These are phyloP conservation scores for Pythium sukuiense DNA, from an alignment of 352 stramenopile genomes.

Conservation along the genomic window DNA sequence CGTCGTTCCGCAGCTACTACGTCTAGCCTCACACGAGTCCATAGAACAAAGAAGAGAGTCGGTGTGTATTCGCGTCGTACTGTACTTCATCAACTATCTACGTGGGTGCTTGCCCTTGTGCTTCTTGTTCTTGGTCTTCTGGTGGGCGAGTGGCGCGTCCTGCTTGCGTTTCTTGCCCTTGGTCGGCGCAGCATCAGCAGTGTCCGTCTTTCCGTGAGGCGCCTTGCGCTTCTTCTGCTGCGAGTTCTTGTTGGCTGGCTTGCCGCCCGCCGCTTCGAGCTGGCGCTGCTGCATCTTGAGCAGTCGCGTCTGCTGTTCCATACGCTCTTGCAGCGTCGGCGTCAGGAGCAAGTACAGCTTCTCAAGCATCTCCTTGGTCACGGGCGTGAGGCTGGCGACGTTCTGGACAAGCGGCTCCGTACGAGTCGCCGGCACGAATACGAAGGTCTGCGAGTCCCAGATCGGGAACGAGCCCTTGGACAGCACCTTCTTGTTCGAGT, in stretches of 20 bases:
- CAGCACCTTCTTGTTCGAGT: constrained; percentile 96
- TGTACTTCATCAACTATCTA: constrained; percentile 13
- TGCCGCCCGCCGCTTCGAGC: constrained; percentile 25
- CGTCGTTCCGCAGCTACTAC: constrained; percentile 30
- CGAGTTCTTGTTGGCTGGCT: constrained; percentile 19
- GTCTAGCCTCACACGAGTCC: constrained; percentile 17
- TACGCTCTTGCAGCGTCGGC: constrained; percentile 52
- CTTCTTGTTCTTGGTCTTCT: constrained; percentile 39
- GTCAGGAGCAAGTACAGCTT: constrained; percentile 69
- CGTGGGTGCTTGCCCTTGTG: constrained; percentile 30
- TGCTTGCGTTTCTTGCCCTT: constrained; percentile 25
- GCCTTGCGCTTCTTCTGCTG: constrained; percentile 31
- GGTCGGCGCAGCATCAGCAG: not conserved
- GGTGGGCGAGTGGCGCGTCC: constrained; percentile 29
- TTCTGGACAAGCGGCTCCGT: constrained; percentile 18
- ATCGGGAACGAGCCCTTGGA: constrained; percentile 95
- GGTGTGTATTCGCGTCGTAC: not conserved
- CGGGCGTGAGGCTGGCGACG: constrained; percentile 29
- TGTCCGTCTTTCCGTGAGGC: constrained; percentile 8
- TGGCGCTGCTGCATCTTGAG: constrained; percentile 35
- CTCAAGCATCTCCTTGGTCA: constrained; percentile 65
- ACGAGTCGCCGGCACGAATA: constrained; percentile 72
- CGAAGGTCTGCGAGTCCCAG: constrained; percentile 94
- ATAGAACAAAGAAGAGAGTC: not conserved
- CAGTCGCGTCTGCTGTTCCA: constrained; percentile 34